Percentiles rank a stretch among this genome's conserved stretches.
These are phyloP conservation scores for Tuber brumale DNA, from an alignment of 495 filamentous ascomycete genomes.

Conservation along the genomic window DNA sequence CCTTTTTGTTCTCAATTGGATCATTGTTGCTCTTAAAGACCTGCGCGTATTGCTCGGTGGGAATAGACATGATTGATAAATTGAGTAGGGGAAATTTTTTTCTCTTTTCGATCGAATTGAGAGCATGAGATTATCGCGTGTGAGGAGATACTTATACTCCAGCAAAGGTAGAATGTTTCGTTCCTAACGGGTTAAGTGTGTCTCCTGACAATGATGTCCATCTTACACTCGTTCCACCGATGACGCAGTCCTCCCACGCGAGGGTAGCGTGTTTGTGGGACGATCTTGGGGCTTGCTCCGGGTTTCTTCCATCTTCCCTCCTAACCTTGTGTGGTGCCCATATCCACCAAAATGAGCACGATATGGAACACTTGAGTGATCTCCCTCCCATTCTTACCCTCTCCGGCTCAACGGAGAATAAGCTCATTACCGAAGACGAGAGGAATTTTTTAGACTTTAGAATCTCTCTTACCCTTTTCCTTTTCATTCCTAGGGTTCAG, in stretches of 20 bases:
- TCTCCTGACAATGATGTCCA: not conserved
- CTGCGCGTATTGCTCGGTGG: constrained; percentile 77
- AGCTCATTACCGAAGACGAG: constrained; percentile 8
- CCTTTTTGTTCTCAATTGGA: constrained; percentile 70
- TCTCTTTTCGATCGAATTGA: not conserved
- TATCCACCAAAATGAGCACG: not conserved
- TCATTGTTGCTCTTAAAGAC: constrained; percentile 72
- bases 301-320: not conserved
- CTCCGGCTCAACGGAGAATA: not conserved
- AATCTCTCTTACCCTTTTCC: not conserved
- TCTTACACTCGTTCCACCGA: not conserved
- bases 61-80: constrained; percentile 34
- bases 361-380: not conserved
- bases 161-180: not conserved
- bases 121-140: not conserved
- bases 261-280: not conserved
- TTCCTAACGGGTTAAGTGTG: not conserved
- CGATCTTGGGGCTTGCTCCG: not conserved
- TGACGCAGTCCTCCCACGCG: not conserved
- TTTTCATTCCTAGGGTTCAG: not conserved
- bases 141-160: not conserved
- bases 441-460: not conserved
- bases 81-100: not conserved
- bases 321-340: not conserved
- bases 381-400: not conserved